These are phyloP conservation scores for Colletotrichum abscissum DNA, from an alignment of 2,329 filamentous ascomycete genomes.

Conservation along the genomic window DNA sequence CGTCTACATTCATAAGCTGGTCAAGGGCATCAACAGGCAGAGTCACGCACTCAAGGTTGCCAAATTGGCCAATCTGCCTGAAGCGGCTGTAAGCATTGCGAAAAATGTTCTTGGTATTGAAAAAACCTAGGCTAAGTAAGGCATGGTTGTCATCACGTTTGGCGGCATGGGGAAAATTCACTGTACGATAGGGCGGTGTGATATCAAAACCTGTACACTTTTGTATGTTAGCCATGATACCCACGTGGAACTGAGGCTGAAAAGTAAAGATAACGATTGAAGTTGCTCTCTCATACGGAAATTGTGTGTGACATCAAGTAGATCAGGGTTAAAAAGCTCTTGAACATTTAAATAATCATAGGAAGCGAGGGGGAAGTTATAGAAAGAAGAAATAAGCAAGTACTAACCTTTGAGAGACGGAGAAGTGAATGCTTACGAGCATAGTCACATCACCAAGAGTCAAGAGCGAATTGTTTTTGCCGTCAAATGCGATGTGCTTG, in stretches of 20 bases:
- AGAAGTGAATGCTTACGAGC: slow-evolving; percentile 28
- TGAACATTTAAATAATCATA: slow-evolving; percentile 68
- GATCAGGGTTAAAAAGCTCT: slow-evolving; percentile 78
- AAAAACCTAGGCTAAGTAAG: slow-evolving; percentile 8
- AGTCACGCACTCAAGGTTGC: slow-evolving; percentile 98
- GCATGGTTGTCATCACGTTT: not conserved
- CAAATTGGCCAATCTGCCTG: slow-evolving; percentile 82
- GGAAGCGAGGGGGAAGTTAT: slow-evolving; percentile 43
- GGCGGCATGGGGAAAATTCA: slow-evolving; percentile 20
- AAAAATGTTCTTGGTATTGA: slow-evolving; percentile 59
- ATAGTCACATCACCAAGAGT: slow-evolving; percentile 42
- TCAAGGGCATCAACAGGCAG: slow-evolving; percentile 83
- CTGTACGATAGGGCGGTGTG: slow-evolving; percentile 9
- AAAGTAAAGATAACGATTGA: slow-evolving; percentile 37
- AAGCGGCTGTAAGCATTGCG: slow-evolving; percentile 77
- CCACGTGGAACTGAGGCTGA: slow-evolving; percentile 38
- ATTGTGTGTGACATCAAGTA: slow-evolving; percentile 68
- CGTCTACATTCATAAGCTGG: slow-evolving; percentile 86
- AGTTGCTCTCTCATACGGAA: slow-evolving; percentile 65
- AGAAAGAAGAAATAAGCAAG: slow-evolving; percentile 31
- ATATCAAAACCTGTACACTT: slow-evolving; percentile 26
- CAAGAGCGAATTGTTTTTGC: slow-evolving; percentile 33
- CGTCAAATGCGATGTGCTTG: slow-evolving; percentile 44
- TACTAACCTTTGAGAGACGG: slow-evolving; percentile 57
- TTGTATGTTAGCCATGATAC: slow-evolving; percentile 52